phyloP scores from a whole-genome alignment of 306 rosid species.

The Abrus precatorius region DNA sequence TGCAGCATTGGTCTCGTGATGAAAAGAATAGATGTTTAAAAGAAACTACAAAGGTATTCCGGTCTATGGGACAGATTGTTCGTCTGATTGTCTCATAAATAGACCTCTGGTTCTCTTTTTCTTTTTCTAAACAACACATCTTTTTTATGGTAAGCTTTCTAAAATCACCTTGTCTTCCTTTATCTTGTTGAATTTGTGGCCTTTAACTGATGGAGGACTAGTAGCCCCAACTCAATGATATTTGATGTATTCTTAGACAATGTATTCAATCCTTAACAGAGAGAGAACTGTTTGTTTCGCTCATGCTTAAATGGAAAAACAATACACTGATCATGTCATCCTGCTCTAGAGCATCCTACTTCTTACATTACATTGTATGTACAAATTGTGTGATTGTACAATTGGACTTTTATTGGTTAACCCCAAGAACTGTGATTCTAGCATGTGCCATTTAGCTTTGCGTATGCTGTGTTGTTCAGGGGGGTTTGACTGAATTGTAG shows the following conservation, averaged over 20 bases:
- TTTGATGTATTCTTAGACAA: conserved; percentile 8
- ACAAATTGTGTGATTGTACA: conserved; percentile 27
- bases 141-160: conserved; percentile 47
- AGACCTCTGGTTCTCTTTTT: conserved; percentile 21
- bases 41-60: conserved; percentile 86
- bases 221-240: background rate
- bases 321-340: background rate
- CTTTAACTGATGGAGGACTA: conserved; percentile 27
- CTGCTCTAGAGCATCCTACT: conserved; percentile 1
- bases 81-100: conserved; percentile 73
- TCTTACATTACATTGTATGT: conserved; percentile 21
- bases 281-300: background rate
- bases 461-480: conserved; percentile 6
- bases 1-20: conserved; percentile 88
- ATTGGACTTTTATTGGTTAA: background rate
- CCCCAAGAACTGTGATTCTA: conserved; percentile 8
- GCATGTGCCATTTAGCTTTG: background rate
- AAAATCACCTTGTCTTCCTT: conserved; percentile 23
- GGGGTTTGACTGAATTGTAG: conserved; percentile 10
- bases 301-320: background rate
- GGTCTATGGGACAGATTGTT: conserved; percentile 78
- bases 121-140: conserved; percentile 14
- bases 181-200: background rate
- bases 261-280: conserved; percentile 9
- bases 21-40: conserved; percentile 80